These are phyloP conservation scores for Neopestalotiopsis rosae DNA, from an alignment of 2,329 filamentous ascomycete species.

Conservation along the genomic window DNA sequence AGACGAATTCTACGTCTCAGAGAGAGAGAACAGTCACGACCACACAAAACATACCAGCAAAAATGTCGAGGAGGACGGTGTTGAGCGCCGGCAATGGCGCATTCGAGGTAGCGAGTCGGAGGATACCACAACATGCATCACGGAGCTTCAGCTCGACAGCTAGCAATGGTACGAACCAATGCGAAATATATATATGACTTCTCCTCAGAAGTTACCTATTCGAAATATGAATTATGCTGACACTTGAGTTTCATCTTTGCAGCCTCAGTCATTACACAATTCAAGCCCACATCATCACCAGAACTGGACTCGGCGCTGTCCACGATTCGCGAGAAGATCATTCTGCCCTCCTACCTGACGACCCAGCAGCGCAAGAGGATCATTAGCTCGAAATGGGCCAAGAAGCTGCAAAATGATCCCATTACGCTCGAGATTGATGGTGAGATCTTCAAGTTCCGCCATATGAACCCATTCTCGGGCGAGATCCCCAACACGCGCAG, in stretches of 20 bases:
- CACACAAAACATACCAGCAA: neutral
- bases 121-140: slow-evolving; percentile 15
- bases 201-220: no score
- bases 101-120: slow-evolving; percentile 31
- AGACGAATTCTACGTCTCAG: neutral
- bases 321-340: slow-evolving; percentile 61
- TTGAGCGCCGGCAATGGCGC: slow-evolving; percentile 33
- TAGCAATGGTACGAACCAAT: slow-evolving; percentile 29
- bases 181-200: no score
- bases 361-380: slow-evolving; percentile 58
- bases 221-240: neutral
- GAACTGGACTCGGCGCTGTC: slow-evolving; percentile 59
- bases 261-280: slow-evolving; percentile 45
- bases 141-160: slow-evolving; percentile 35
- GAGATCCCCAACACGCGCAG: slow-evolving; percentile 50
- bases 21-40: neutral
- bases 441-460: slow-evolving; percentile 56
- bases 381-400: slow-evolving; percentile 50
- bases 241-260: neutral
- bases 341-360: slow-evolving; percentile 66
- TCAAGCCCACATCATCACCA: slow-evolving; percentile 55
- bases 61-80: slow-evolving; percentile 34
- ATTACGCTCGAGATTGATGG: slow-evolving; percentile 64
- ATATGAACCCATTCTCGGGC: slow-evolving; percentile 45
- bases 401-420: slow-evolving; percentile 58